Base-by-base conservation (phyloP, 805 yeast species). In the Monosporozyma aerobia region DNA sequence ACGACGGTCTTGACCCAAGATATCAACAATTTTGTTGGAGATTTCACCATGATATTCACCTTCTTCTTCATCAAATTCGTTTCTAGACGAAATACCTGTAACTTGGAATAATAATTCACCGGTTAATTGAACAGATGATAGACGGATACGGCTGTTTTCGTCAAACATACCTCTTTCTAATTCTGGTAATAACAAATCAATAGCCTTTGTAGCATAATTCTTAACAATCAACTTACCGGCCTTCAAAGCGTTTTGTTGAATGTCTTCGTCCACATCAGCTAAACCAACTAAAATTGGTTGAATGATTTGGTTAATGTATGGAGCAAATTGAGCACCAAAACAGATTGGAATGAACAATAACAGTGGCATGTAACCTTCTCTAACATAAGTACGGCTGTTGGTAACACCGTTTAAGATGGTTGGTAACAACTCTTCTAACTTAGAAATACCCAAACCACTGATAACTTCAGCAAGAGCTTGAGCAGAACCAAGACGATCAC, bases 401-500 rank as follows among this genome's bases (percentile, higher is more conserved):
- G 80, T 74, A 25, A 96, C 87, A 63, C 84, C 84, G 6, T 79
- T 71, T 61, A 94, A 76, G 56, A 94, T 85, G 0, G 75, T 69
- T 39, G 99, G 99, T 54, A 94, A 72, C 63, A 90, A 70, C 63
- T 90, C 97, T 59, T 94, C 99, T 65, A 94, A 77, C 63, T 90
- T 90, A 57, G 81, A 70, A 48, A 89, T 70, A 60, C 99, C 99
- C 51, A 94, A 77, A 57, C 99, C 99, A 62, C 88, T 83, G 52
- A 90, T 79, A 56, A 94, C 96, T 71, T 94, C 99, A 16, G 97
- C 81, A 53, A 94, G 77, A 2, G 96, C 98, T 73, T 94, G 99
- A 0, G 98, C 99, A 50, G 96, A 86, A 54, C 99, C 99, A 54
- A 94, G 78, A 58, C 97, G 81, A 65, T 94, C 98, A 55, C 97